Base-by-base conservation (phyloP, 2,329 filamentous ascomycete species). In the Cercospora sp. region DNA sequence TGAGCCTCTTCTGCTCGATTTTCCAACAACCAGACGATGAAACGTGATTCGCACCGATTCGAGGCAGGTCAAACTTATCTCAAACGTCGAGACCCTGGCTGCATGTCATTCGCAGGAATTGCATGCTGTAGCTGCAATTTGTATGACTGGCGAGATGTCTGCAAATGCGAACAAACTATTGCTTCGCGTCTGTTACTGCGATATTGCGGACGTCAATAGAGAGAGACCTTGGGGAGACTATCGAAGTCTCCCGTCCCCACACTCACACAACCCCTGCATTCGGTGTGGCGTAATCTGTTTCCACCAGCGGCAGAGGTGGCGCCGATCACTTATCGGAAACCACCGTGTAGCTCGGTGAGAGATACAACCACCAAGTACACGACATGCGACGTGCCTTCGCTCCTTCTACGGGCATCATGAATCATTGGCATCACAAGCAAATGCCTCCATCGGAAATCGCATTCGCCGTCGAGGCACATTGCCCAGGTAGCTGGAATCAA, bases 301-400 rank as follows among this genome's bases (percentile, higher is more conserved):
- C 21, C 60, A 18, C 37, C 60, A 13, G 21, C n/a, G 30, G 59
- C 59, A 61, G 59, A 40, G 24, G 21, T 49, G 60, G 60, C 60
- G 60, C 43, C 60, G 60, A 62, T 62, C 60, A 21, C 9, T 16
- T 10, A 4, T 26, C 21, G 9, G 24, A 28, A 26, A 53, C 49
- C 4, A 53, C 24, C 24, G 49, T 13, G 21, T 53, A 53, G 24
- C 21, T 24, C 49, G 49, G 9, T 21, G 24, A 3, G 49, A 26
- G 24, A 53, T 53, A 53, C 49, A 26, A 53, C 12, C 49, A 28
- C 4, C 49, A 28, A 13, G 49, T 28, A 53, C 49, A 53, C 49
- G 12, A 53, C 24, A 55, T 26, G 49, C 24, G 24, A 9, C 49
- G 16, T 28, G 49, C 18, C 45, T 49, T n/a, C 24, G 13, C 24